phyloP scores from a whole-genome alignment of 495 filamentous ascomycete genomes.

The Choiromyces venosus region DNA sequence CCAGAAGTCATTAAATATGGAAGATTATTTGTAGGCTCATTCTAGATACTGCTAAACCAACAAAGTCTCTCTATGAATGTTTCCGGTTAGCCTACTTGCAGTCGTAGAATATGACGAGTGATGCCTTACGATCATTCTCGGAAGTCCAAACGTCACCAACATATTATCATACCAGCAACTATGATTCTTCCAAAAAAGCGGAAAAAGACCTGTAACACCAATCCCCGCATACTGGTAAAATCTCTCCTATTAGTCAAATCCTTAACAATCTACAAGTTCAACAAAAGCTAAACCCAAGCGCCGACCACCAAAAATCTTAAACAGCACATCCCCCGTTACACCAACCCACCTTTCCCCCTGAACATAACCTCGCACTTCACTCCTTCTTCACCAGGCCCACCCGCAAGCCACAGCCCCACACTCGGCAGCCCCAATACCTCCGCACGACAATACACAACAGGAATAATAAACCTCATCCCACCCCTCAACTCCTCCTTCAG shows the following conservation, averaged over 20 bases:
- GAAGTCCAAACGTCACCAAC: not conserved
- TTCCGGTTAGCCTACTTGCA: not conserved
- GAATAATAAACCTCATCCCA: slow-evolving; percentile 23
- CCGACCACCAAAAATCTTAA: not conserved
- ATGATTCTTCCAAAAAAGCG: not conserved
- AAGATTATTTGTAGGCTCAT: not conserved
- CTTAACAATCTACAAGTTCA: not conserved
- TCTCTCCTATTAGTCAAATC: not conserved
- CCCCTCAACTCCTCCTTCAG: slow-evolving; percentile 17
- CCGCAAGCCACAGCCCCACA: slow-evolving; percentile 14
- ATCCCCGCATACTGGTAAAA: not conserved
- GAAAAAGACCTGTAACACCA: not conserved
- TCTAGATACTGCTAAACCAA: not conserved
- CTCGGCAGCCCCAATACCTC: slow-evolving; percentile 18
- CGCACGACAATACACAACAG: slow-evolving; percentile 19
- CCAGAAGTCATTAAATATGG: not conserved
- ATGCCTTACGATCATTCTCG: not conserved
- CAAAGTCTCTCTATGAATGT: not conserved
- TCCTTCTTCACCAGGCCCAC: not conserved
- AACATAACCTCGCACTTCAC: slow-evolving; percentile 22
- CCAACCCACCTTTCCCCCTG: not conserved
- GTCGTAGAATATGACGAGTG: not conserved
- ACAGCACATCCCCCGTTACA: not conserved
- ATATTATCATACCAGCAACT: not conserved
- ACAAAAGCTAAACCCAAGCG: not conserved